Percentiles rank a stretch among this genome's conserved stretches.
These are phyloP conservation scores for Pyrenochaeta sp. DNA, from an alignment of 2,329 filamentous ascomycete species.

Conservation along the genomic window DNA sequence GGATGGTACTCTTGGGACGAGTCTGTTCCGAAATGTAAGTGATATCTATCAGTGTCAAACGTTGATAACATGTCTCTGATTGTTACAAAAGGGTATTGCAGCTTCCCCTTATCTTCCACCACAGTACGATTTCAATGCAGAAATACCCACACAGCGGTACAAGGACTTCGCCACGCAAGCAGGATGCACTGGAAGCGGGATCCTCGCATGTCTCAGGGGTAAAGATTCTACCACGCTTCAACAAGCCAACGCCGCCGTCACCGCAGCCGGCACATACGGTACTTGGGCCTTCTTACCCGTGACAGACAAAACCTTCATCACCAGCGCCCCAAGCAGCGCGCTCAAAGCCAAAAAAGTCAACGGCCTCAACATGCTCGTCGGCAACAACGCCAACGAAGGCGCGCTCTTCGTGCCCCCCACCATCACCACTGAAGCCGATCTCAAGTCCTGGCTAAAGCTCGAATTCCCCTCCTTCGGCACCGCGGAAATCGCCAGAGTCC, in stretches of 20 bases:
- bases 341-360: conserved; percentile 47
- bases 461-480: conserved; percentile 49
- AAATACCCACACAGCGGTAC: conserved; percentile 54
- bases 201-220: conserved; percentile 50
- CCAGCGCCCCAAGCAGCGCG: conserved; percentile 46
- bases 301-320: conserved; percentile 50
- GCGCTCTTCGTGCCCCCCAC: conserved; percentile 54
- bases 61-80: no score
- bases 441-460: conserved; percentile 51
- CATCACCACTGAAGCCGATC: conserved; percentile 51
- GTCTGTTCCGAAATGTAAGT: conserved; percentile 45
- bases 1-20: conserved; percentile 35
- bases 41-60: no score
- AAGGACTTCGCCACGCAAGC: conserved; percentile 49
- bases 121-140: conserved; percentile 59
- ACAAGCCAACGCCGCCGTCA: conserved; percentile 47
- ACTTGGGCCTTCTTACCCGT: conserved; percentile 55
- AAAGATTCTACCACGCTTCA: conserved; percentile 45
- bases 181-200: conserved; percentile 38
- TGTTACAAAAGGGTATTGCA: conserved; percentile 24
- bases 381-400: conserved; percentile 62
- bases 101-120: conserved; percentile 62
- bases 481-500: conserved; percentile 48
- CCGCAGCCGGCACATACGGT: conserved; percentile 44
- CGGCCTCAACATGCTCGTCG: conserved; percentile 42